Conservation (phyloP, 2,329 filamentous ascomycete genomes). For the Alternaria sp. region DNA sequence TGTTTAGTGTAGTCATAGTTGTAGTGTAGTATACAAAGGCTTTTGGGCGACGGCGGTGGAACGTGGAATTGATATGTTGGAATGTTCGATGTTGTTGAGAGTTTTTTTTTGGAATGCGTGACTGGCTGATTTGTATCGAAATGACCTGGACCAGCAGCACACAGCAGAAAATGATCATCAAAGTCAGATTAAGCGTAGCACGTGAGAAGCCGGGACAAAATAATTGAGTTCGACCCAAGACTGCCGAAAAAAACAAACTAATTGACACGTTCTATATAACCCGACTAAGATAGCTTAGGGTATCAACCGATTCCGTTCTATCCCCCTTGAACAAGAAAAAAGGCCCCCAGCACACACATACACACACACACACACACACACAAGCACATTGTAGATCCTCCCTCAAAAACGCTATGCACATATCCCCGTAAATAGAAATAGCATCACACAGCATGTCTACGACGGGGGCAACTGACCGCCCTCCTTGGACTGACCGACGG, state of each 20-base stretch:
- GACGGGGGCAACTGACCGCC: slow-evolving; percentile 40
- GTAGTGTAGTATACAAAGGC: slow-evolving; percentile 8
- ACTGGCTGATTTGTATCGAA: no score
- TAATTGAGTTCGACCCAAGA: neutral
- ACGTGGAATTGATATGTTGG: slow-evolving; percentile 10
- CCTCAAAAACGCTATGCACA: no score
- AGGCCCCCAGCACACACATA: neutral
- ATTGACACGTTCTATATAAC: neutral
- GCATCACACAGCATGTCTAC: slow-evolving; percentile 16
- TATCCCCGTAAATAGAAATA: neutral
- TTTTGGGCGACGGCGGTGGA: neutral
- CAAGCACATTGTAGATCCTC: neutral
- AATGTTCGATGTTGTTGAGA: neutral
- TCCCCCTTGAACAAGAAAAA: neutral
- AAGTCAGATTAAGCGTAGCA: neutral
- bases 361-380: neutral
- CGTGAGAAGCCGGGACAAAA: neutral
- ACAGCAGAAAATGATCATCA: no score
- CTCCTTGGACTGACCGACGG: slow-evolving; percentile 31
- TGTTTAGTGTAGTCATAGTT: slow-evolving; percentile 6
- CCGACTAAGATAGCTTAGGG: neutral
- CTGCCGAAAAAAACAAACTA: neutral
- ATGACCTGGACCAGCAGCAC: no score
- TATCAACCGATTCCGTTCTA: slow-evolving; percentile 1
- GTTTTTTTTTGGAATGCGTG: neutral